These are phyloP conservation scores for Polygonum maritimum DNA, from an alignment of 148 eudicot species.

Conservation along the genomic window DNA sequence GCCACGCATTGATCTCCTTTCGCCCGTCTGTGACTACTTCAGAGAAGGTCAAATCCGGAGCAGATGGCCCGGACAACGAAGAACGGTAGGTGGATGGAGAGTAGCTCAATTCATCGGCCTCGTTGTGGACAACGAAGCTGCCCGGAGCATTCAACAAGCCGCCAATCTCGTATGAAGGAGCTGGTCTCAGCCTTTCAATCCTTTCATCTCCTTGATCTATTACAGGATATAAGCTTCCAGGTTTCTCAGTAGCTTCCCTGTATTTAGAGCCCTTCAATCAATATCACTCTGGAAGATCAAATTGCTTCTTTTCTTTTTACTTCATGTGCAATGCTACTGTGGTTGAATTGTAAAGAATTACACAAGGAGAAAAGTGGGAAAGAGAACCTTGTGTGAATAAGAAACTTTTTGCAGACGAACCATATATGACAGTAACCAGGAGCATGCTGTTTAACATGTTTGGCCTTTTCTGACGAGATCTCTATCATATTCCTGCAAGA, in stretches of 20 bases:
- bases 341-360: neutral
- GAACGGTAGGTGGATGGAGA: neutral
- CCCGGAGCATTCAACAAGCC: neutral
- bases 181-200: neutral
- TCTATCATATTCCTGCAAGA: conserved; percentile 62
- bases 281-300: neutral
- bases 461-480: conserved; percentile 74
- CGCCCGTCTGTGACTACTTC: neutral
- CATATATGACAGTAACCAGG: conserved; percentile 67
- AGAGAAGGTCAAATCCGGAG: neutral
- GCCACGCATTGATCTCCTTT: neutral
- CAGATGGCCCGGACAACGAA: neutral
- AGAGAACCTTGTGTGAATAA: conserved; percentile 56
- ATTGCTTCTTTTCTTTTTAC: neutral
- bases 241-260: neutral
- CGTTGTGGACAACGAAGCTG: neutral
- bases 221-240: neutral
- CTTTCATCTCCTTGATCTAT: neutral
- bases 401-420: conserved; percentile 65
- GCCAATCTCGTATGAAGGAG: too few relatives aligned
- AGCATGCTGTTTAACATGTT: conserved; percentile 51
- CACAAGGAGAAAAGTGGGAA: neutral
- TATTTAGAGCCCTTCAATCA: neutral
- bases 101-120: neutral
- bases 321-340: neutral